phyloP scores from a whole-genome alignment of 2,329 filamentous ascomycete species.

The Alternaria triticimaculans region DNA sequence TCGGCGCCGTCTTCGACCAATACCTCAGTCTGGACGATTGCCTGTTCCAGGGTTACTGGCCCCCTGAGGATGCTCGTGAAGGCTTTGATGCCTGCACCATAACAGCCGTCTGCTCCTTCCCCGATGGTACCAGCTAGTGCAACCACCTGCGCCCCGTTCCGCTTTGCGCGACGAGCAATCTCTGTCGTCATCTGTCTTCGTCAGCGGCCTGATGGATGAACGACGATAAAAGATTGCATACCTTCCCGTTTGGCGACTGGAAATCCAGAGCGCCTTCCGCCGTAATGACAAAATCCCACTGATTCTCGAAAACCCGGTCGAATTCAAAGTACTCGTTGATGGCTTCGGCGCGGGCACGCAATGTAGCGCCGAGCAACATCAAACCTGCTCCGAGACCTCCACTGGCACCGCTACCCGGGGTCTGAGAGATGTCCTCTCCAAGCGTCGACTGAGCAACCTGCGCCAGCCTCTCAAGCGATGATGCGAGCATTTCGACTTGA shows the following conservation, averaged over 20 bases:
- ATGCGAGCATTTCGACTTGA: slow-evolving; percentile 53
- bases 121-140: slow-evolving; percentile 41
- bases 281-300: slow-evolving; percentile 60
- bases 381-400: slow-evolving; percentile 62
- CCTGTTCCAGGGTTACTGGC: slow-evolving; percentile 43
- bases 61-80: slow-evolving; percentile 47
- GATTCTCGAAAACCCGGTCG: slow-evolving; percentile 53
- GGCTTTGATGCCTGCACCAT: slow-evolving; percentile 42
- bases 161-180: slow-evolving; percentile 57
- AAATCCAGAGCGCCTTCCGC: slow-evolving; percentile 62
- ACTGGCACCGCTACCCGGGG: slow-evolving; percentile 59
- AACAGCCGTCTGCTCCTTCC: slow-evolving; percentile 37
- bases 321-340: slow-evolving; percentile 60
- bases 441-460: slow-evolving; percentile 44
- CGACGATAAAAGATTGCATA: not conserved
- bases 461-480: slow-evolving; percentile 55
- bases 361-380: slow-evolving; percentile 54
- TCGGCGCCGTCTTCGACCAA: slow-evolving; percentile 48
- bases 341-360: slow-evolving; percentile 58
- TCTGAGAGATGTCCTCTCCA: slow-evolving; percentile 45
- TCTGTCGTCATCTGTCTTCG: slow-evolving; percentile 57
- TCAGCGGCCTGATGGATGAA: not conserved
- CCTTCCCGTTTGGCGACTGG: slow-evolving; percentile 58
- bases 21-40: slow-evolving; percentile 44
- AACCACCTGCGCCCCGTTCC: slow-evolving; percentile 56